phyloP scores from a whole-genome alignment of 169 alveolate genomes.

The Cryptosporidium viatorum region DNA sequence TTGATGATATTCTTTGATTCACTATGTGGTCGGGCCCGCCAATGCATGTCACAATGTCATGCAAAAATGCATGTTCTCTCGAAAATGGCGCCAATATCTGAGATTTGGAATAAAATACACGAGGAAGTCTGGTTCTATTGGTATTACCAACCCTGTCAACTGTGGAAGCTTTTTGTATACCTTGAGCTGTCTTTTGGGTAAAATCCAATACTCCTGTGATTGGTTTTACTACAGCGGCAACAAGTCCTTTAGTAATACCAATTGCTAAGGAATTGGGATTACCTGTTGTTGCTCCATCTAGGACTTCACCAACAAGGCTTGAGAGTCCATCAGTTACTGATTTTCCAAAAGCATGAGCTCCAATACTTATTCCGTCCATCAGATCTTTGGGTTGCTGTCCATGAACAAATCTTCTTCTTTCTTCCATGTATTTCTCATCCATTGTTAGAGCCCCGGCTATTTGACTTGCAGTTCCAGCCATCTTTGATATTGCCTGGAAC shows the following conservation, averaged over 20 bases:
- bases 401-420: slow-evolving; percentile 77
- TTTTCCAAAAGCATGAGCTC: slow-evolving; percentile 82
- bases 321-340: slow-evolving; percentile 83
- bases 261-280: slow-evolving; percentile 76
- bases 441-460: slow-evolving; percentile 80
- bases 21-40: slow-evolving; percentile 40
- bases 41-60: slow-evolving; percentile 16
- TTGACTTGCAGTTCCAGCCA: slow-evolving; percentile 83
- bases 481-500: slow-evolving; percentile 80
- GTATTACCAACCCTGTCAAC: slow-evolving; percentile 67
- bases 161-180: slow-evolving; percentile 77
- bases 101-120: slow-evolving; percentile 41
- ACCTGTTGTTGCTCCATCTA: slow-evolving; percentile 73
- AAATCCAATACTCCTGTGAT: slow-evolving; percentile 82
- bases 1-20: background rate
- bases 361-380: slow-evolving; percentile 80
- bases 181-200: slow-evolving; percentile 82
- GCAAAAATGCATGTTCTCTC: slow-evolving; percentile 36
- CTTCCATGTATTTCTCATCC: slow-evolving; percentile 81
- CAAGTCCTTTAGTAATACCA: slow-evolving; percentile 81
- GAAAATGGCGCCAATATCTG: slow-evolving; percentile 44
- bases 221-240: slow-evolving; percentile 82
- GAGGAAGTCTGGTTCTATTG: slow-evolving; percentile 32
- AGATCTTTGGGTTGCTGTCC: slow-evolving; percentile 80
- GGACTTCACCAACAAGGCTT: slow-evolving; percentile 75